Base-by-base conservation (phyloP, 169 alveolate genomes). In the Plasmodium ovale region DNA sequence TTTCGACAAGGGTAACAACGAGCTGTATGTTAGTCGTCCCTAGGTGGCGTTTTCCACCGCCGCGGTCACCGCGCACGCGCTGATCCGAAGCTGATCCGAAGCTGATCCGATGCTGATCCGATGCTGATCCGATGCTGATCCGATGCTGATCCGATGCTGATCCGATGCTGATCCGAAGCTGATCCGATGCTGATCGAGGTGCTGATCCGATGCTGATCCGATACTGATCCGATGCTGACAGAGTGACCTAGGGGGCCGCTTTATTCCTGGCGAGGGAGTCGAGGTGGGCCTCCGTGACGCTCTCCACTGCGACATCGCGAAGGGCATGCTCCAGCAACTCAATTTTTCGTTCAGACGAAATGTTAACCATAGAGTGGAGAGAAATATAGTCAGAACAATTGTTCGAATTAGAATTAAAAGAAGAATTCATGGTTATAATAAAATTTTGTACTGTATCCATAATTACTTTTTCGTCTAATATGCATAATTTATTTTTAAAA, bases 401-500 rank as follows among this genome's bases (percentile, higher is more conserved):
- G 65, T 35, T 79, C 14, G 84, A 16, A 29, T 79, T 64, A 31
- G 82, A 79, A 64, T 51, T 67, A 65, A 79, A 79, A 51, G 89
- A 79, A 10, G 89, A 54, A 44, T 79, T 79, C 1, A 59, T 51
- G 33, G 62, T 79, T 21, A 68, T n/a, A 2, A 79, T 65, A 58
- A 58, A 49, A 51, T 79, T 79, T 51, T 64, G 73, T 9, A 79
- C 42, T 14, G 89, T 79, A 33, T 79, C 71, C 84, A 35, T 79
- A 14, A 79, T 79, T 25, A 62, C 37, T 56, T 79, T 49, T 58
- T 79, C 56, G 29, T 79, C 27, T 35, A 79, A 27, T 37, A 79
- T 65, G 1, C 7, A 33, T 31, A 79, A 70, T 31, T 71, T 27
- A 49, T 73, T 74, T 59, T 47, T 72, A 4, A 87, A 37, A 35